A percentile compares a stretch with the other conserved stretches of the same genome.
Evolutionary conservation across 768 basidiomycete species (phyloP).

Genomic region (Agaricus sinodeliciosus): DNA sequence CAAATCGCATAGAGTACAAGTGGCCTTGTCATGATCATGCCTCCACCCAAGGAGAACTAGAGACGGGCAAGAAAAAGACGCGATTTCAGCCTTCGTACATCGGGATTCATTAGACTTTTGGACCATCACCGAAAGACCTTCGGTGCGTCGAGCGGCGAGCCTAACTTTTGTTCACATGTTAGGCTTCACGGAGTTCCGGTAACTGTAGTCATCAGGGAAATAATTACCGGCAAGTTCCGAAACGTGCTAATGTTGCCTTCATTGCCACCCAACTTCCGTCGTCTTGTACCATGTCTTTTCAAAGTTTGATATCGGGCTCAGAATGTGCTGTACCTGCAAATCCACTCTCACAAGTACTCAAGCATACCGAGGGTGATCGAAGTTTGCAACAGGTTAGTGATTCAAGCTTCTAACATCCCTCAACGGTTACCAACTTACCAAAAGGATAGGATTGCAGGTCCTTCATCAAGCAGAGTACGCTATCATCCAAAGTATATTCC

Average conservation of each 20-base stretch:
- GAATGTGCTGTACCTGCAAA: slow-evolving; percentile 85
- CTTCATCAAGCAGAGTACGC: slow-evolving; percentile 65
- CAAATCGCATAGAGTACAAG: too few species aligned
- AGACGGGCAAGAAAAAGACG: too few species aligned
- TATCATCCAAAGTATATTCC: not conserved
- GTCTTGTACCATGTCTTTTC: slow-evolving; percentile 52
- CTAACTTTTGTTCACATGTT: too few species aligned
- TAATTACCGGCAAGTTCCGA: slow-evolving; percentile 20
- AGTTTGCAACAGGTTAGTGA: slow-evolving; percentile 75
- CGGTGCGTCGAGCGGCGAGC: not conserved
- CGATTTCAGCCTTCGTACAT: too few species aligned
- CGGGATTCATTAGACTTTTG: too few species aligned
- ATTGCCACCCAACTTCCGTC: slow-evolving; percentile 3
- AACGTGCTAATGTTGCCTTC: slow-evolving; percentile 21
- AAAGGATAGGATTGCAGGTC: slow-evolving; percentile 69
- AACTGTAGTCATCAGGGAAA: slow-evolving; percentile 12
- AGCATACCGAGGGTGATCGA: slow-evolving; percentile 84
- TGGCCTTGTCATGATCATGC: too few species aligned
- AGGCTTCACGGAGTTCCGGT: not conserved
- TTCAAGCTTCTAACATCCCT: not conserved
- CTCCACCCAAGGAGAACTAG: too few species aligned
- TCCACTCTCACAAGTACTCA: slow-evolving; percentile 83
- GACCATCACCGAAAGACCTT: not conserved
- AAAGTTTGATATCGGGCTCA: slow-evolving; percentile 77
- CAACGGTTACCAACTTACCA: slow-evolving; percentile 8